These are phyloP conservation scores for Arthrobotrys musiformis DNA, from an alignment of 2,329 filamentous ascomycete species.

Conservation along the genomic window DNA sequence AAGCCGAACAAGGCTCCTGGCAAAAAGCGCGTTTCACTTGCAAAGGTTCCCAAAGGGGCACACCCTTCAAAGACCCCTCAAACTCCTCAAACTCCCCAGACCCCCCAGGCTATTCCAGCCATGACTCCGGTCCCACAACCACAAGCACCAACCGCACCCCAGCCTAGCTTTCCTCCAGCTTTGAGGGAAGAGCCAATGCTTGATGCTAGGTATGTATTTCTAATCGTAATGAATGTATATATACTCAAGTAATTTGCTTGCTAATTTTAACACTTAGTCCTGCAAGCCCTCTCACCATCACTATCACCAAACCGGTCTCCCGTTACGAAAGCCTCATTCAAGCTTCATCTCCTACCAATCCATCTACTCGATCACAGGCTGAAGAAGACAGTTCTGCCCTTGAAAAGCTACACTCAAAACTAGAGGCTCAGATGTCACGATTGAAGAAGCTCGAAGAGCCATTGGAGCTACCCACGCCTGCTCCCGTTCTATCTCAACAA, in stretches of 20 bases:
- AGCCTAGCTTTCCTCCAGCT: slow-evolving; percentile 4
- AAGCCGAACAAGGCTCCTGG: not conserved
- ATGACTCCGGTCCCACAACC: not conserved
- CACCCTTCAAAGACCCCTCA: no score
- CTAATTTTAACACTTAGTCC: not conserved
- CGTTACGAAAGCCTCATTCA: slow-evolving; percentile 6
- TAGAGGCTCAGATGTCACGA: slow-evolving; percentile 31
- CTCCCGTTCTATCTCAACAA: not conserved
- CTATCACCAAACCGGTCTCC: not conserved
- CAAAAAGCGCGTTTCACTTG: slow-evolving; percentile 37
- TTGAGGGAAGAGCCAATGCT: slow-evolving; percentile 29
- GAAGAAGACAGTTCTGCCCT: slow-evolving; percentile 13
- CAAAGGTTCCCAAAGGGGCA: slow-evolving; percentile 1
- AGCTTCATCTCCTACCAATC: not conserved
- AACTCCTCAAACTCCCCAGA: not conserved
- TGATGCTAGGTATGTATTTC: slow-evolving; percentile 10
- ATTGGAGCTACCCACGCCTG: not conserved
- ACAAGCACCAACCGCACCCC: slow-evolving; percentile 15
- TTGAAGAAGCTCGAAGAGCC: slow-evolving; percentile 17
- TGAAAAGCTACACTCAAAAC: slow-evolving; percentile 16
- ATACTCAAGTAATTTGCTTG: not conserved
- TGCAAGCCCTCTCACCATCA: slow-evolving; percentile 1
- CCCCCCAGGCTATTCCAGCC: not conserved
- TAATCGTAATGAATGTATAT: not conserved
- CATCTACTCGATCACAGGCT: not conserved